Evolutionary conservation across 2,329 filamentous ascomycete species (phyloP), one percentile per base, ranked within the genome.

Genomic region (Cercospora zeina): DNA sequence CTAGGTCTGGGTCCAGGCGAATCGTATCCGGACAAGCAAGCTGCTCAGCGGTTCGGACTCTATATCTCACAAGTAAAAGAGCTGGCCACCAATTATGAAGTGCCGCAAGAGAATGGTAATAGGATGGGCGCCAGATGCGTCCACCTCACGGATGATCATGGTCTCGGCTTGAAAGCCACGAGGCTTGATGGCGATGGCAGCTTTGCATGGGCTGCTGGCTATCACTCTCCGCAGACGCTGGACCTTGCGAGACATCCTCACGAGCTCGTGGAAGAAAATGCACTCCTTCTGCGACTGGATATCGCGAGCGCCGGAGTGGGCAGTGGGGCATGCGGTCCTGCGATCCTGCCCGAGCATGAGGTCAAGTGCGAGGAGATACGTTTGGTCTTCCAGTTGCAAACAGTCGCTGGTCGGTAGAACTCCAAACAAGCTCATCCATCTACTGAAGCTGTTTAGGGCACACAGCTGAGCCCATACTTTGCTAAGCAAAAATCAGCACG

Each of bases 41-140:
- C 76, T 9, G 81, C 83, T 1, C 84, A 87, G 67, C 77, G 75
- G 3, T 69, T 84, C 0, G 85, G 83, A 1, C 76, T 84, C 42
- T 85, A 78, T 73, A 71, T 70, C 0, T 68, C 72, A n/a, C 67
- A 68, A 1, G 74, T 86, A 1, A 75, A 77, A 0, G 79, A 81
- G 0, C 77, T 89, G 33, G 81, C 82, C 65, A 81, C 81, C 0
- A 77, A 79, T 1, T 89, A 89, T 70, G 87, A 89, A 21, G 84
- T 85, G 13, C 87, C 87, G 0, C 87, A 89, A 71, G 87, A 89
- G 69, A 84, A 82, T 45, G 85, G 85, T 1, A 89, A 89, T 70
- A 78, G 83, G 19, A 83, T 82, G 63, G 83, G 83, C 34, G 83
- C 83, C 0, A 77, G 82, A 10, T 88, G 84, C 82, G 74, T 88